phyloP scores from a whole-genome alignment of 2,329 filamentous ascomycete species.

The Trichoderma cornu-damae region DNA sequence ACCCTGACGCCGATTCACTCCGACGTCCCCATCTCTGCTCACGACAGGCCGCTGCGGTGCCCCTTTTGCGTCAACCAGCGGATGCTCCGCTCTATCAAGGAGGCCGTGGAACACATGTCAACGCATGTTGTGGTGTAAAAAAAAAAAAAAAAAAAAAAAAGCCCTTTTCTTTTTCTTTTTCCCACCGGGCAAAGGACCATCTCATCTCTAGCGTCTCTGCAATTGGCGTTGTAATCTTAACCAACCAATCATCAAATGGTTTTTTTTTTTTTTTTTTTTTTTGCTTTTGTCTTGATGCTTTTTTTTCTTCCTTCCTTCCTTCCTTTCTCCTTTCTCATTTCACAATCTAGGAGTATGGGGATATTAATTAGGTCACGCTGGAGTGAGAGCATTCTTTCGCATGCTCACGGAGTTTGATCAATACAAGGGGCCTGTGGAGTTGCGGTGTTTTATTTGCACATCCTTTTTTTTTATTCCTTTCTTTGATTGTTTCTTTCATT shows the following conservation, averaged over 20 bases:
- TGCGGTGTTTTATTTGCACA: background rate
- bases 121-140: conserved; percentile 56
- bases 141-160: too few relatives aligned
- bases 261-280: too few relatives aligned
- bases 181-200: too few relatives aligned
- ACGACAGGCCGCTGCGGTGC: conserved; percentile 50
- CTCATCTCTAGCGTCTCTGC: too few relatives aligned
- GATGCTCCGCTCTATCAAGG: conserved; percentile 56
- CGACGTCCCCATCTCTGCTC: conserved; percentile 41
- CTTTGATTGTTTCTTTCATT: too few relatives aligned
- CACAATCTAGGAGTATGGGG: background rate
- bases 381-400: background rate
- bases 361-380: background rate
- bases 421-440: conserved; percentile 9
- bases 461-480: background rate
- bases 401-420: conserved; percentile 4
- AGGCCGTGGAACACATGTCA: conserved; percentile 58
- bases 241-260: background rate
- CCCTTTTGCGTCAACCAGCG: conserved; percentile 58
- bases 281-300: background rate
- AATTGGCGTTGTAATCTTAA: background rate
- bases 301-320: background rate
- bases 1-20: conserved; percentile 53
- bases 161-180: background rate
- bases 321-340: background rate